Evolutionary conservation across 257 asterid species (phyloP).

Genomic region (Nicotiana paniculata): DNA sequence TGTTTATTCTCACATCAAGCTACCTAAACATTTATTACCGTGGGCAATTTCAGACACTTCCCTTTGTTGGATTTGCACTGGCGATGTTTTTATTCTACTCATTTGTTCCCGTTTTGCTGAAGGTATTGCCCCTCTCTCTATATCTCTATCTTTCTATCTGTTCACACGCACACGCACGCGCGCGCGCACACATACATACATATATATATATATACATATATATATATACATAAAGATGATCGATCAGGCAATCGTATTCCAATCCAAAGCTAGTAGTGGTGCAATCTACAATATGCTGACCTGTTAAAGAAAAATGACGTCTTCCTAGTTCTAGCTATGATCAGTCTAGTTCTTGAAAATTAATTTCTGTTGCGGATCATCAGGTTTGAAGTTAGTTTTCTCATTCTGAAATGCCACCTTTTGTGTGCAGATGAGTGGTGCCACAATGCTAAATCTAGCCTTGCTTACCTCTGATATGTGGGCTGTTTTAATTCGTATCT

Average conservation of each 20-base stretch:
- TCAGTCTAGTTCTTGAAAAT: background rate
- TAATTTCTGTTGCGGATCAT: background rate
- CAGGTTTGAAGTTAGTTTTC: background rate
- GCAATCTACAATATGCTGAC: background rate
- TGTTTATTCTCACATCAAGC: background rate
- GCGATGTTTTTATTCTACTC: constrained; percentile 92
- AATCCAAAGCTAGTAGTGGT: background rate
- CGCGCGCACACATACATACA: background rate
- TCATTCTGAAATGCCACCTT: background rate
- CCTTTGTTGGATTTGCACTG: constrained; percentile 73
- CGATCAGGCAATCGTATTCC: background rate
- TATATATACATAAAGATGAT: too few species aligned
- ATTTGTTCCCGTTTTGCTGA: constrained; percentile 66
- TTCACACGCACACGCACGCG: background rate
- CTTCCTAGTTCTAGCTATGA: background rate
- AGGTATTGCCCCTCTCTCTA: constrained; percentile 35
- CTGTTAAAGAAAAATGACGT: background rate
- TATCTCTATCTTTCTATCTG: background rate
- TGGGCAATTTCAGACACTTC: constrained; percentile 49
- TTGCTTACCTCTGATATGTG: constrained; percentile 95
- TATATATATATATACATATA: background rate
- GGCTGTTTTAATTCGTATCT: constrained; percentile 88
- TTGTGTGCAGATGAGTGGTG: constrained; percentile 67
- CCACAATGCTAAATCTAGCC: constrained; percentile 83
- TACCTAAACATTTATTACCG: background rate